Base-by-base conservation (phyloP, 148 eudicot genomes). In the Chenopodium album region DNA sequence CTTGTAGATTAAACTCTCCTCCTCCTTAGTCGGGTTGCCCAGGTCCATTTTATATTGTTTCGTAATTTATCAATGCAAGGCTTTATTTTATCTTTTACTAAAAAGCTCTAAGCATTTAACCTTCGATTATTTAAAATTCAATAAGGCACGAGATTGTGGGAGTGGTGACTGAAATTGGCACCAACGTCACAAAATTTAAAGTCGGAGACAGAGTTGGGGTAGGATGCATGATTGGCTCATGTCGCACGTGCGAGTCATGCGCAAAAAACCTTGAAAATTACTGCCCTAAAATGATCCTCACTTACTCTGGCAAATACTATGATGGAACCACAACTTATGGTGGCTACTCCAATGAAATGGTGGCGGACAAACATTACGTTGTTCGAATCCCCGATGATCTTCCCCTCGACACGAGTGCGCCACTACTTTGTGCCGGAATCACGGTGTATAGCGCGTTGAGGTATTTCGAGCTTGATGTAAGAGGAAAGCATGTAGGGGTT, bases 111-210 rank as follows among this genome's bases (percentile, higher is more conserved):
- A 41, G 8, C 44, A 41, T 41, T 41, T 41, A 41, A 41, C 1
- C 56, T 52, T 52, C 12, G 16, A 52, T 52, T 5, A 14, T 54
- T 44, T 54, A 52, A 23, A 26, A 14, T 54, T 44, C 44, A 52
- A 23, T 14, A 16, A 85, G 87, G 84, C 87, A 85, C 72, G 87
- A 85, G 77, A 75, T 85, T 7, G 85, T 82, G 44, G 87, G 87
- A 56, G 66, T 56, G 46, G 87, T 85, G 22, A 78, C 82, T 4
- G 80, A 85, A 46, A 75, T 83, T 68, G 85, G 85, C 1, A 13
- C 47, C 9, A 66, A 83, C 9, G 85, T 83, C 20, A 26, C 65
- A n/a, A 85, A 77, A 20, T 73, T 62, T 9, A 78, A 82, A 64
- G 12, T n/a, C 1, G 87, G 87, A 44, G 87, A 82, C 78, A 75